Conservation (phyloP, 2,329 filamentous ascomycete genomes). For the Immersiporthe knoxdaviesiana region DNA sequence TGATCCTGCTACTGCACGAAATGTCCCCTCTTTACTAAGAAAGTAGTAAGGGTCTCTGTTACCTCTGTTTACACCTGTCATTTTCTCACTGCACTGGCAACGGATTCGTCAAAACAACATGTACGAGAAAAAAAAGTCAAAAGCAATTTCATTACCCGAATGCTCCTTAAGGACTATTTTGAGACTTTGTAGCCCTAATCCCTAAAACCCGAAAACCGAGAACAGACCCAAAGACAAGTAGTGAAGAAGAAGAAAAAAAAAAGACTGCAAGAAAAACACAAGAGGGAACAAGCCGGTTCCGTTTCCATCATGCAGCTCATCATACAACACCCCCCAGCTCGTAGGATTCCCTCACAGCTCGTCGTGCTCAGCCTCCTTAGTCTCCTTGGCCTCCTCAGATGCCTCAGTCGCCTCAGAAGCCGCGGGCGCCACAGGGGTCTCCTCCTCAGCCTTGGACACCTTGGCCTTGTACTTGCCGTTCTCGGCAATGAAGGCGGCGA, state of each 20-base stretch:
- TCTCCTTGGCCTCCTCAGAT: constrained; percentile 50
- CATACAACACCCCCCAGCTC: constrained; percentile 6
- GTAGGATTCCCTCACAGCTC: constrained; percentile 67
- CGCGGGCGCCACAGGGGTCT: constrained; percentile 55
- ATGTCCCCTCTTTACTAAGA: background rate
- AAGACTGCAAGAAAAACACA: constrained; percentile 5
- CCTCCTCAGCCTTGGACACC: constrained; percentile 59
- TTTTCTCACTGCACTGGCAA: background rate
- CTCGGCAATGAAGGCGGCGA: constrained; percentile 90
- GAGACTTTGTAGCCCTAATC: constrained; percentile 18
- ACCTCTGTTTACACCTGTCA: background rate
- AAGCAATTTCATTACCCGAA: constrained; percentile 22
- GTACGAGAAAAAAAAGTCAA: background rate
- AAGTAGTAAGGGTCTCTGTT: background rate
- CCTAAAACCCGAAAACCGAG: constrained; percentile 24
- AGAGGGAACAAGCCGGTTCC: constrained; percentile 20
- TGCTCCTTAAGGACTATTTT: constrained; percentile 27
- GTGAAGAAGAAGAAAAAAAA: background rate
- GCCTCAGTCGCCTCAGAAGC: constrained; percentile 56
- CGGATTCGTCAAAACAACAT: no score
- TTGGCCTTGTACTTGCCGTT: constrained; percentile 88
- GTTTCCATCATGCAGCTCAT: constrained; percentile 15
- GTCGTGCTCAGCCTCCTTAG: constrained; percentile 62
- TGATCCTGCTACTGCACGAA: background rate
- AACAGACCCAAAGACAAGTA: constrained; percentile 20